Conservation (phyloP, 2,329 filamentous ascomycete species). For the Colletotrichum eleusines region DNA sequence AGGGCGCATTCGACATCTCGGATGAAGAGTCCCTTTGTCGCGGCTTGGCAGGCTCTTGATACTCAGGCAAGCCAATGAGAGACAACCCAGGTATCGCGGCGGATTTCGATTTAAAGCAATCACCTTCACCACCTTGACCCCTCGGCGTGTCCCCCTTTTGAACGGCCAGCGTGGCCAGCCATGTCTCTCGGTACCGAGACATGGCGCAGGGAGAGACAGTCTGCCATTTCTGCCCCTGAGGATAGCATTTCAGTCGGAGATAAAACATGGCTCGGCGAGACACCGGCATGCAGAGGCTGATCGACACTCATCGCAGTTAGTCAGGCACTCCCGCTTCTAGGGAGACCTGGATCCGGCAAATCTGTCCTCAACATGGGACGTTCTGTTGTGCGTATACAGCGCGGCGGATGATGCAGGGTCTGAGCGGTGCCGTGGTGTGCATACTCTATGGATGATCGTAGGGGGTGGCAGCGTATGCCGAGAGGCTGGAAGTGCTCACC, state of each 20-base stretch:
- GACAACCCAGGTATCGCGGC: neutral
- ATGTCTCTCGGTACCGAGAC: slow-evolving; percentile 17
- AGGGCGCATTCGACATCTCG: neutral
- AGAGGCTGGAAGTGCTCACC: neutral
- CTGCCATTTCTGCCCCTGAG: slow-evolving; percentile 2
- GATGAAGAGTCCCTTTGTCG: neutral
- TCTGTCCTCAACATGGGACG: neutral
- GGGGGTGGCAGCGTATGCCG: neutral
- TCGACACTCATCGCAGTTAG: neutral
- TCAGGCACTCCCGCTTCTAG: slow-evolving; percentile 5
- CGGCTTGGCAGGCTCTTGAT: neutral
- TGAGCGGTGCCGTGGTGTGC: neutral
- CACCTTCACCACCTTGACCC: neutral
- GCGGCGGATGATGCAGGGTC: slow-evolving; percentile 4
- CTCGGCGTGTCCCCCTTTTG: neutral
- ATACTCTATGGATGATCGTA: slow-evolving; percentile 14
- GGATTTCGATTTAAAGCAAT: neutral
- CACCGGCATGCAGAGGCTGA: slow-evolving; percentile 1
- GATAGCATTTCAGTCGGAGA: neutral
- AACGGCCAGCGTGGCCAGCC: neutral
- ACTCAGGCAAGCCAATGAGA: neutral
- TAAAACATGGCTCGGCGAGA: neutral
- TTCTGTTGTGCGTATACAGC: neutral
- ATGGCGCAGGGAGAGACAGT: slow-evolving; percentile 21
- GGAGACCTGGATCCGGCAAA: neutral